Evolutionary conservation across 1,284 basidiomycete genomes (phyloP).

Genomic region (Papiliotrema nemorosa): DNA sequence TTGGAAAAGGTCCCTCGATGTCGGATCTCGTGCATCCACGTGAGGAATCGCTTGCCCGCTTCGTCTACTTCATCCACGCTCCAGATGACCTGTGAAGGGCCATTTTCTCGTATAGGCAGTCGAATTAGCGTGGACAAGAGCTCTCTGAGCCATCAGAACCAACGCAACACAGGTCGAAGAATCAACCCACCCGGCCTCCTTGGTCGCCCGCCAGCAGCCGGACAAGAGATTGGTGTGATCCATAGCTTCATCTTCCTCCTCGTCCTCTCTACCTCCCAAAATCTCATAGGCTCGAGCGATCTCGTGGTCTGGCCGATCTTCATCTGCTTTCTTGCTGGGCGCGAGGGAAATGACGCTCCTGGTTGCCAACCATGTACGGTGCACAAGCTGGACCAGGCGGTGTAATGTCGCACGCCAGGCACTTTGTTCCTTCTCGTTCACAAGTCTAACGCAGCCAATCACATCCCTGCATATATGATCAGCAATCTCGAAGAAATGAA

Average conservation of each 20-base stretch:
- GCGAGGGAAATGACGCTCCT: constrained; percentile 39
- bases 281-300: constrained; percentile 46
- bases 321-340: constrained; percentile 10
- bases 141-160: constrained; percentile 23
- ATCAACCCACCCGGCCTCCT: constrained; percentile 41
- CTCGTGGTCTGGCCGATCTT: constrained; percentile 40
- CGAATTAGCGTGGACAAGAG: constrained; percentile 33
- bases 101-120: constrained; percentile 15
- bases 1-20: constrained; percentile 48
- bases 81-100: constrained; percentile 26
- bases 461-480: constrained; percentile 23
- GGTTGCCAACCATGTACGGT: constrained; percentile 41
- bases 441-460: constrained; percentile 21
- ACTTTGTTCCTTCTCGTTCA: constrained; percentile 2
- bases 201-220: constrained; percentile 47
- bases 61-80: constrained; percentile 22
- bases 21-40: constrained; percentile 48
- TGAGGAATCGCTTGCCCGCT: constrained; percentile 36
- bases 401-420: constrained; percentile 28
- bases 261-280: constrained; percentile 29
- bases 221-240: constrained; percentile 42
- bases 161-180: background rate
- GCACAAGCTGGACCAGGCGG: constrained; percentile 20
- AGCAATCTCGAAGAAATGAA: background rate
- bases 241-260: constrained; percentile 24